Conservation (phyloP, 805 yeast genomes). For the Kuraishia ogatae region DNA sequence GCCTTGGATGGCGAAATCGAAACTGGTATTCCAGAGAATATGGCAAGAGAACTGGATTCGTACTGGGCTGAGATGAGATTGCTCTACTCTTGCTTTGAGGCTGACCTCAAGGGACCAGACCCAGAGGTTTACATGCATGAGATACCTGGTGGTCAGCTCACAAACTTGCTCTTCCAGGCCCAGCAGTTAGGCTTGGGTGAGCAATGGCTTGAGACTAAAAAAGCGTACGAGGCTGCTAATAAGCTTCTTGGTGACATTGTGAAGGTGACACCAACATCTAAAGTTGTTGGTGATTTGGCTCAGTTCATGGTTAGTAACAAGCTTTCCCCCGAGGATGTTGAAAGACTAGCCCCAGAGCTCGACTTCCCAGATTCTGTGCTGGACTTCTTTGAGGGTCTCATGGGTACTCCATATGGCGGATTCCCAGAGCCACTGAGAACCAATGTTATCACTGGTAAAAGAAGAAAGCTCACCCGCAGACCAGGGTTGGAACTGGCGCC, state of each 20-base stretch:
- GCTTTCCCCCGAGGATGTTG: constrained; percentile 76
- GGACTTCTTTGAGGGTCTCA: constrained; percentile 97
- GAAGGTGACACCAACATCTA: constrained; percentile 98
- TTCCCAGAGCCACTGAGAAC: constrained; percentile 99
- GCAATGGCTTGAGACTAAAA: constrained; percentile 94
- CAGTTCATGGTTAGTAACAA: constrained; percentile 98
- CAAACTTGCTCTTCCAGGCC: constrained; percentile 97
- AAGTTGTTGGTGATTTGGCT: constrained; percentile 99
- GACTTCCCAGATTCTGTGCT: constrained; percentile 98
- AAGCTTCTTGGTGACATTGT: constrained; percentile 89
- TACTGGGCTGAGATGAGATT: constrained; percentile 99
- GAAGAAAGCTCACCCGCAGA: constrained; percentile 80
- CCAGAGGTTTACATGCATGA: constrained; percentile 98
- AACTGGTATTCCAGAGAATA: constrained; percentile 57
- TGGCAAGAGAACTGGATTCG: constrained; percentile 77
- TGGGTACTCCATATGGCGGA: constrained; percentile 99
- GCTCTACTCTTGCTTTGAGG: constrained; percentile 93
- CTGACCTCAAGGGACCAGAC: constrained; percentile 98
- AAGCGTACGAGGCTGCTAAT: constrained; percentile 89
- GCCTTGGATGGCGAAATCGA: constrained; percentile 82
- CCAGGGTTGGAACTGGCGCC: constrained; percentile 92
- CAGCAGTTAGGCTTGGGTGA: constrained; percentile 97
- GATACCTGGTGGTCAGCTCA: constrained; percentile 99
- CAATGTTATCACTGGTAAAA: constrained; percentile 82
- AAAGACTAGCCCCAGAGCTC: constrained; percentile 76